phyloP scores from a whole-genome alignment of 352 stramenopile genomes.

The Pythium monospermum region DNA sequence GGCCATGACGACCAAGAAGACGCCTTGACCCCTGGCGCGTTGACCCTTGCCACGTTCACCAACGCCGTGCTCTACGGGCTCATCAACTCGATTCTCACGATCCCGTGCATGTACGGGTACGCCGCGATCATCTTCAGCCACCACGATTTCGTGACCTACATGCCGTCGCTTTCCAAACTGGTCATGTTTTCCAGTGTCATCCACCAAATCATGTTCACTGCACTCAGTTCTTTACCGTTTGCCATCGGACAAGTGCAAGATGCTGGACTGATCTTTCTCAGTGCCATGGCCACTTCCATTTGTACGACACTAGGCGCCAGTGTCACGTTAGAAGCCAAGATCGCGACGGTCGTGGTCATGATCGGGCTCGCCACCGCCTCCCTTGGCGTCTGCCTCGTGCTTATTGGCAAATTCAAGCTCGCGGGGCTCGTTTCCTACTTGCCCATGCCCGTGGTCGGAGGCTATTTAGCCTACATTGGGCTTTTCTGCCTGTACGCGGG shows the following conservation, averaged over 20 bases:
- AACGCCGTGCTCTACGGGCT: constrained; percentile 83
- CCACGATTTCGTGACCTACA: constrained; percentile 85
- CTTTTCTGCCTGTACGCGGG: constrained; percentile 94
- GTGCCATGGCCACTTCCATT: constrained; percentile 90
- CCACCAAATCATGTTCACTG: constrained; percentile 89
- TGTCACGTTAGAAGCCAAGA: constrained; percentile 61
- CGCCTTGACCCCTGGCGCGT: constrained; percentile 13
- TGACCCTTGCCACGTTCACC: constrained; percentile 33
- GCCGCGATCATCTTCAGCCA: constrained; percentile 94
- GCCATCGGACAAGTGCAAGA: constrained; percentile 98
- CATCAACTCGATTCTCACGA: constrained; percentile 93
- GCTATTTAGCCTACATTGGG: constrained; percentile 97
- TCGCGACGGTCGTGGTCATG: constrained; percentile 93
- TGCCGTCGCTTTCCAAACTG: constrained; percentile 93
- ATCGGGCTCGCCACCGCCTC: constrained; percentile 89
- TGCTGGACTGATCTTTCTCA: constrained; percentile 97
- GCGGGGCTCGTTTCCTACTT: constrained; percentile 95
- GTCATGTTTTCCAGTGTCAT: constrained; percentile 95
- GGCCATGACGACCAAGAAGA: constrained; percentile 10
- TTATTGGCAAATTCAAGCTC: constrained; percentile 92
- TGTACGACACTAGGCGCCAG: constrained; percentile 71
- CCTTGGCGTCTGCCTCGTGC: constrained; percentile 91
- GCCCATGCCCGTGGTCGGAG: constrained; percentile 95
- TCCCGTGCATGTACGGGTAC: constrained; percentile 94
- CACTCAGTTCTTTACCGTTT: constrained; percentile 92